Evolutionary conservation across 2,329 filamentous ascomycete species (phyloP), one percentile per base, ranked within the genome.

Genomic region (Hansfordia pulvinata): DNA sequence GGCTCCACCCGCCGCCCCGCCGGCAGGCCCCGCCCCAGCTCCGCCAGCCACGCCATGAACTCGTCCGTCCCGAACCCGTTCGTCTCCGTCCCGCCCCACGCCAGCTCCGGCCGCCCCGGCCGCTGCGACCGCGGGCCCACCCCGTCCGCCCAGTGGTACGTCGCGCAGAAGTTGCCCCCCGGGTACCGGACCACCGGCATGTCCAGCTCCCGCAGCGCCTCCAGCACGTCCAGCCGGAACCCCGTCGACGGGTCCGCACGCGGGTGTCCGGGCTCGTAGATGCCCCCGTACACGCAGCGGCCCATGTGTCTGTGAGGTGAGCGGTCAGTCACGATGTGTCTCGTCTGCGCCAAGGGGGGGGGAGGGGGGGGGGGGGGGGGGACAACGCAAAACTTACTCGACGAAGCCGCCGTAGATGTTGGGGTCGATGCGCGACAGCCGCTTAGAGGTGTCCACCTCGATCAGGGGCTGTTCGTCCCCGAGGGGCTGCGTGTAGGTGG

Each of bases 41-140:
- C 58, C 37, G 76, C 64, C 35, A 81, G 83, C 80, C 80, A 88
- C 38, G 75, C 64, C 64, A 90, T 70, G 52, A 90, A 90, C 56
- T 90, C 83, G 48, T 90, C 80, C 1, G 82, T 90, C 30, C 82
- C 82, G 42, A 90, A 86, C 34, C 76, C 60, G 47, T 90, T 90
- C 16, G 63, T 69, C 56, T 90, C 83, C 2, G 69, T 68, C 18
- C 76, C 78, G 12, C 79, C 59, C 83, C 82, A 90, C 5, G 82
- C 82, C 28, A 90, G 62, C 44, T 90, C 82, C 2, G 74, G 76
- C 39, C 76, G 41, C 34, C 35, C 46, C 4, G 79, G 80, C 23
- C 83, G 63, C 40, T 74, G 58, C 13, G 83, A 76, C 35, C 58
- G 64, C 0, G 81, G 81, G 2, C 83, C 82, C 35, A 92, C 62